Base-by-base conservation (phyloP, 352 stramenopile species). In the Thalassiosira mediterranea region DNA sequence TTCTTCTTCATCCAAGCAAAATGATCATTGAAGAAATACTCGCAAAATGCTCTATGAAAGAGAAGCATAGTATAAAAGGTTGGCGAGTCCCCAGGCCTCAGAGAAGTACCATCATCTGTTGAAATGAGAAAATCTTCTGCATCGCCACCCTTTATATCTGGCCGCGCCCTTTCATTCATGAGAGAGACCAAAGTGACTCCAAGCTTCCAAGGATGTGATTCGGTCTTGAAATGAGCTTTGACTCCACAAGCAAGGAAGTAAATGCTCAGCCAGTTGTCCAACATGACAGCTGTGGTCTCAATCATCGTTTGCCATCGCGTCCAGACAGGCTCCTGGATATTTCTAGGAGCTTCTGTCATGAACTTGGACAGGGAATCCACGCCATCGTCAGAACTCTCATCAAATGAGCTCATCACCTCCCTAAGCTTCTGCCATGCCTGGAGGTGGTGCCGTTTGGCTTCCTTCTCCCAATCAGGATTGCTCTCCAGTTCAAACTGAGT, bases 271-370 rank as follows among this genome's bases (percentile, higher is more conserved):
- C 42, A 49, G 25, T 49, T 3, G 2, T 49, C 10, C 4, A 49
- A 3, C 4, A 49, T 25, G 3, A 49, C 42, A 25, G 19, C 10
- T 5, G 25, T n/a, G 19, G 42, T 49, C 10, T 49, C 25, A 19
- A 57, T 57, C 4, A 57, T 21, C 28, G 47, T 25, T 19, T 57
- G 52, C 67, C 58, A 70, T 47, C 57, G 31, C 19, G 38, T 37
- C 19, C 62, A 51, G 10, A 66, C 56, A 1, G 57, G 57, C 17
- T 69, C 44, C 31, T 57, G 21, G n/a, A 64, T 19, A 26, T 70
- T 64, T 38, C 32, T 48, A 31, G 46, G 53, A n/a, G 28, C 38
- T 3, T 44, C 21, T 11, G 13, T 44, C 0, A 38, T 26, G n/a
- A n/a, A n/a, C n/a, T n/a, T n/a, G n/a, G n/a, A n/a, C n/a, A n/a